Evolutionary conservation across 345 rosid species (phyloP).

Genomic region (Syzygium aromaticum): DNA sequence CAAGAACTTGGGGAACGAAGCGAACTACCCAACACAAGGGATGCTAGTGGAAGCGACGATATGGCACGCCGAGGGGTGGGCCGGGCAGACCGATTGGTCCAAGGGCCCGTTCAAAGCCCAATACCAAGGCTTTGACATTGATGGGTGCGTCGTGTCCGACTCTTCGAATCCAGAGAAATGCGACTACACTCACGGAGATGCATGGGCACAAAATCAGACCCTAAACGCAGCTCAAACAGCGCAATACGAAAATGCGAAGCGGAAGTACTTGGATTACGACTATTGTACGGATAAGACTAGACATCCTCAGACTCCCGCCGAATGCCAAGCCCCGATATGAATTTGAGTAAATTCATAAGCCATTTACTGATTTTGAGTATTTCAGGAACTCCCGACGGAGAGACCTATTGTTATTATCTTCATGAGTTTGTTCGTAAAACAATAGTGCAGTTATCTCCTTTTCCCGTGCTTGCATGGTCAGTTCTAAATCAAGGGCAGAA

Average conservation of each 20-base stretch:
- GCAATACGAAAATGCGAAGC: constrained; percentile 11
- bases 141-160: constrained; percentile 11
- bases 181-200: background rate
- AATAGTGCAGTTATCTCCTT: background rate
- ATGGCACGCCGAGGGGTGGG: constrained; percentile 1
- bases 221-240: constrained; percentile 7
- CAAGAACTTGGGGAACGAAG: constrained; percentile 7
- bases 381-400: background rate
- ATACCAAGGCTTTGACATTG: constrained; percentile 15
- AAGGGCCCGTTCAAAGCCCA: constrained; percentile 22
- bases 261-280: constrained; percentile 16
- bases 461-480: too few species aligned
- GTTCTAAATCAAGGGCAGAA: too few species aligned
- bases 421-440: background rate
- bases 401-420: too few species aligned
- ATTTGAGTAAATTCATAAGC: background rate
- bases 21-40: constrained; percentile 14
- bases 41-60: constrained; percentile 17
- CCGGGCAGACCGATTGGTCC: background rate
- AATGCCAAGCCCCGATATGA: background rate
- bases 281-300: constrained; percentile 5
- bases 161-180: background rate
- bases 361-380: background rate
- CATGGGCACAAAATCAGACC: background rate
- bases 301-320: background rate